Evolutionary conservation across 257 asterid species (phyloP).

Genomic region (Linaria vulgaris): DNA sequence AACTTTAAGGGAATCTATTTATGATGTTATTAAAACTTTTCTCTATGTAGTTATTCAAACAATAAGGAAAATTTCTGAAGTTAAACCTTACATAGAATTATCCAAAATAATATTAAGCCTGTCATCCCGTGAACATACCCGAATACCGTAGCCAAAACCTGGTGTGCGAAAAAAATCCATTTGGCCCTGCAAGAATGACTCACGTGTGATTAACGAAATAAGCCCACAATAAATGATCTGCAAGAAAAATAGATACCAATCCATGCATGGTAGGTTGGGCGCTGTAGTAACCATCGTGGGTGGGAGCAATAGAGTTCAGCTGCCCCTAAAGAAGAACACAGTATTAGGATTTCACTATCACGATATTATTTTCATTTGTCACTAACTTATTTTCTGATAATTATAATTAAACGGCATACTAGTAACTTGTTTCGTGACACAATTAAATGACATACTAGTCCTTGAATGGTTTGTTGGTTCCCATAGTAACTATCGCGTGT

Average conservation of each 20-base stretch:
- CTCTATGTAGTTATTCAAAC: no score
- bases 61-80: no score
- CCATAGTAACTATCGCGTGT: constrained; percentile 77
- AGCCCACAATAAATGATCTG: background rate
- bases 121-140: constrained; percentile 58
- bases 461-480: constrained; percentile 78
- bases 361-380: constrained; percentile 6
- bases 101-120: background rate
- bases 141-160: constrained; percentile 66
- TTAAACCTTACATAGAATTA: no score
- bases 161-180: constrained; percentile 89
- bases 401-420: background rate
- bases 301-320: constrained; percentile 80
- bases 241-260: constrained; percentile 53
- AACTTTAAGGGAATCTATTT: no score
- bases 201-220: constrained; percentile 1
- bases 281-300: constrained; percentile 77
- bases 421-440: constrained; percentile 3
- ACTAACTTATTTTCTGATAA: constrained; percentile 13
- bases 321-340: constrained; percentile 67
- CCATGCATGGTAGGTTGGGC: constrained; percentile 76
- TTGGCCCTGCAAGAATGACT: constrained; percentile 65
- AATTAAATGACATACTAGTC: constrained; percentile 65
- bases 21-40: no score
- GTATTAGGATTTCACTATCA: constrained; percentile 17